A percentile compares a stretch with the other conserved stretches of the same genome.
Conservation (phyloP, 768 basidiomycete species). For the Collybia sordida region DNA sequence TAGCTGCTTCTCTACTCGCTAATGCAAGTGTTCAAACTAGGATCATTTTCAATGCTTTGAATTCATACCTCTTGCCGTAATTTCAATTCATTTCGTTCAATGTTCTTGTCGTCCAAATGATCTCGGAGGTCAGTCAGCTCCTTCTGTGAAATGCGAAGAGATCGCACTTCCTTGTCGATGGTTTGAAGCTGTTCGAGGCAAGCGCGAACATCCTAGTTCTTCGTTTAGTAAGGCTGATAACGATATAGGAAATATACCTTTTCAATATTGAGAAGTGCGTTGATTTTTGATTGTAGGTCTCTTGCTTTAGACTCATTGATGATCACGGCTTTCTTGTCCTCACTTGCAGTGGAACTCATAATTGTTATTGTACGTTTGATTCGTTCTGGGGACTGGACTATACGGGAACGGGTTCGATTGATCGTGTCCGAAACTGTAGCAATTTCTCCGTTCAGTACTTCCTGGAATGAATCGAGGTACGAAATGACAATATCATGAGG, state of each 20-base stretch:
- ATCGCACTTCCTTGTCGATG: slow-evolving; percentile 64
- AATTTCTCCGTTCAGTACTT: slow-evolving; percentile 61
- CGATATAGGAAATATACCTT: slow-evolving; percentile 43
- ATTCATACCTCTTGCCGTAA: slow-evolving; percentile 65
- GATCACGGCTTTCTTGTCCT: slow-evolving; percentile 68
- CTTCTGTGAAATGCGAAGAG: slow-evolving; percentile 65
- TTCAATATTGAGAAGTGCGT: slow-evolving; percentile 71
- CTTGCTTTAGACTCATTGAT: slow-evolving; percentile 72
- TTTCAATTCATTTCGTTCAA: slow-evolving; percentile 69
- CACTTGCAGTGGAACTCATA: slow-evolving; percentile 67
- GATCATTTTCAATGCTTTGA: neutral
- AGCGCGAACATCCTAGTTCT: slow-evolving; percentile 60
- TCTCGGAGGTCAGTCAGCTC: slow-evolving; percentile 69
- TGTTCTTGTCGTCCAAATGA: slow-evolving; percentile 67
- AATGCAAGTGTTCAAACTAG: neutral
- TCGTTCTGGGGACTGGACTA: slow-evolving; percentile 91
- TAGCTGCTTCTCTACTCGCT: slow-evolving; percentile 84
- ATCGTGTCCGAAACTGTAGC: slow-evolving; percentile 60
- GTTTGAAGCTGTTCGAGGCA: slow-evolving; percentile 77
- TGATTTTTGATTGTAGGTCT: slow-evolving; percentile 75
- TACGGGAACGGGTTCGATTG: slow-evolving; percentile 62
- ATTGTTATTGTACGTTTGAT: slow-evolving; percentile 78
- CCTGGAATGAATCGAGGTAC: slow-evolving; percentile 31
- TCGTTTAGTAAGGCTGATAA: slow-evolving; percentile 1
- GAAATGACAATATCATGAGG: neutral